Evolutionary conservation across 441 rosid species (phyloP).

Genomic region (Adansonia gregorii): DNA sequence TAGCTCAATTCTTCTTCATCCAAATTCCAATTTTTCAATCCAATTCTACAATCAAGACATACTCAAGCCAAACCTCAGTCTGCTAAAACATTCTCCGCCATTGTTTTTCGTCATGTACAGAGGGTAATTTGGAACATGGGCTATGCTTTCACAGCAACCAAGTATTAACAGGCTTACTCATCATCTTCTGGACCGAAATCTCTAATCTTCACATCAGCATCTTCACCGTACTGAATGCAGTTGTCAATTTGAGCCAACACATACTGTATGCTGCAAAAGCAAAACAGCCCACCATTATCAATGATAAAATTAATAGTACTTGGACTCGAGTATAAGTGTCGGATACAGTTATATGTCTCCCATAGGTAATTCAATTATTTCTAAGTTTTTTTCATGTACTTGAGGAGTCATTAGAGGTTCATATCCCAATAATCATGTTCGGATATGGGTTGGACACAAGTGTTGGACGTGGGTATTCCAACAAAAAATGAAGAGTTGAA

Average conservation of each 20-base stretch:
- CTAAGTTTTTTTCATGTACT: no score
- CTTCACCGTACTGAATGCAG: constrained; percentile 95
- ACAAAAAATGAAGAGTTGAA: no score
- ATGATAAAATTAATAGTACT: neutral
- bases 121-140: neutral
- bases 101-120: neutral
- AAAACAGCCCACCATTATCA: neutral
- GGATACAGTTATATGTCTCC: no score
- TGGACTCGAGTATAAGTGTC: no score
- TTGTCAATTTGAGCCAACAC: constrained; percentile 78
- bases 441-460: no score
- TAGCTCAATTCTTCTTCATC: neutral
- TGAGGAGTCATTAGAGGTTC: no score
- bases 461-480: no score
- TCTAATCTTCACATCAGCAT: constrained; percentile 84
- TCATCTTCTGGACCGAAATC: constrained; percentile 71
- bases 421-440: no score
- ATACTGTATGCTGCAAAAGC: constrained; percentile 61
- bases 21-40: neutral
- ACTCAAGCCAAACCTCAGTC: neutral
- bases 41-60: neutral
- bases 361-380: no score
- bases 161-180: constrained; percentile 31
- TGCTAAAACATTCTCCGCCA: neutral
- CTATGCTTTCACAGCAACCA: neutral